A percentile compares a stretch with the other conserved stretches of the same genome.
Evolutionary conservation across 1,139 yeast species (phyloP).

Genomic region (Diutina sp.): DNA sequence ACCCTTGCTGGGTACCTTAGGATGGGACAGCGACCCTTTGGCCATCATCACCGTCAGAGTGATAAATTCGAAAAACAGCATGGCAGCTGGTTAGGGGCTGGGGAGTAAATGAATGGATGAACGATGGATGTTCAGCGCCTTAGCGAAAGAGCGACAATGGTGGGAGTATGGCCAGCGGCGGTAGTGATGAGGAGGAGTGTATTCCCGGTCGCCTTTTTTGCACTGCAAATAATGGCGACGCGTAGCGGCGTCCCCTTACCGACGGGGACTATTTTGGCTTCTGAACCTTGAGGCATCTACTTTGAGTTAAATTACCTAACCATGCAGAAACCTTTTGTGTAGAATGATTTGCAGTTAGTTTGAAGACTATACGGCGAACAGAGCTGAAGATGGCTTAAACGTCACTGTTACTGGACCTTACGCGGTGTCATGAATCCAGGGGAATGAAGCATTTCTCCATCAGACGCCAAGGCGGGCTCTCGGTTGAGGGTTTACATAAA

Average conservation of each 20-base stretch:
- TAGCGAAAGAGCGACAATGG: not conserved
- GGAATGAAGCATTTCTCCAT: not conserved
- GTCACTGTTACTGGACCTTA: too few species aligned
- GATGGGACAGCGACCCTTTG: not conserved
- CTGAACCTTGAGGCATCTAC: not conserved
- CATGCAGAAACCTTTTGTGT: not conserved
- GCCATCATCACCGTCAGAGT: slow-evolving; percentile 1
- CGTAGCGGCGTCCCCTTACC: not conserved
- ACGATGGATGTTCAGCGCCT: not conserved
- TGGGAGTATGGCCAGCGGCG: not conserved
- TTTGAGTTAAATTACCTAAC: not conserved
- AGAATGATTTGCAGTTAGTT: not conserved
- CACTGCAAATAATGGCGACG: not conserved
- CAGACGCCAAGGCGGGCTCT: not conserved
- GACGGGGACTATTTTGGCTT: not conserved
- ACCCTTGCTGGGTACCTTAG: not conserved
- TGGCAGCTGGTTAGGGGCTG: not conserved
- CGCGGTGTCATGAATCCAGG: not conserved
- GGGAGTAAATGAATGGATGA: not conserved
- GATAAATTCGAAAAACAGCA: slow-evolving; percentile 1
- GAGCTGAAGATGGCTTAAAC: not conserved
- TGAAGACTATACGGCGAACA: not conserved
- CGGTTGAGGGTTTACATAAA: not conserved
- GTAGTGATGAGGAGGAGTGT: not conserved
- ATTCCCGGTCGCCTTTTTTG: not conserved